Evolutionary conservation across 352 stramenopile genomes (phyloP).

Genomic region (Pythium insidiosum): DNA sequence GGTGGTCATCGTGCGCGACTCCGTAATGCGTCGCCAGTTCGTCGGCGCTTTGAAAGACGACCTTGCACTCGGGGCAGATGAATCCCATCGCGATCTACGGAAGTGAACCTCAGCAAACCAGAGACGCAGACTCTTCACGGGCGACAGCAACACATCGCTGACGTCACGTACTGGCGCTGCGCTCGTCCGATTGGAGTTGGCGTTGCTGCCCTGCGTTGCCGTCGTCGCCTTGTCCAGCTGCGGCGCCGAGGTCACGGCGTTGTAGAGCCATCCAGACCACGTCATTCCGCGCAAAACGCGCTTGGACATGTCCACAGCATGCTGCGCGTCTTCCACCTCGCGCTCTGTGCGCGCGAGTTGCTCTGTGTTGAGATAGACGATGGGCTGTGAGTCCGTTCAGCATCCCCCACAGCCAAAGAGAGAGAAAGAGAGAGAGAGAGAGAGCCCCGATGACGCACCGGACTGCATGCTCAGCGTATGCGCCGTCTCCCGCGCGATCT

Average conservation of each 20-base stretch:
- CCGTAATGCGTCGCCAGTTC: constrained; percentile 53
- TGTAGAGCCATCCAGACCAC: constrained; percentile 77
- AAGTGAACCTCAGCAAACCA: no score
- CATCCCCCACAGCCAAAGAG: no score
- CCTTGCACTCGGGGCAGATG: constrained; percentile 77
- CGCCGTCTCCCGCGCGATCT: constrained; percentile 40
- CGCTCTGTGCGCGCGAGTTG: constrained; percentile 49
- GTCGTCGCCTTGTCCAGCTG: constrained; percentile 7
- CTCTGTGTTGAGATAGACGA: constrained; percentile 13
- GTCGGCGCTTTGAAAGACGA: constrained; percentile 46
- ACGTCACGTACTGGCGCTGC: no score
- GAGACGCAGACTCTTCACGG: no score
- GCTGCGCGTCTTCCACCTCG: constrained; percentile 49
- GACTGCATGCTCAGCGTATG: constrained; percentile 60
- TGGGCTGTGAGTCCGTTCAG: background rate
- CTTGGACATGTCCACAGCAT: constrained; percentile 47
- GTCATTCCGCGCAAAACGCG: constrained; percentile 60
- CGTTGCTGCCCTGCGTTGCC: background rate
- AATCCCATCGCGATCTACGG: constrained; percentile 74
- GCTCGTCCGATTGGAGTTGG: background rate
- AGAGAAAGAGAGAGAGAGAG: no score
- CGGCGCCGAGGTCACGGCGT: constrained; percentile 41
- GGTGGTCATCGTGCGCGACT: constrained; percentile 28
- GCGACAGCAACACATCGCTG: no score
- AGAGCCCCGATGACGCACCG: constrained; percentile 14